Percentiles rank a stretch among this genome's conserved stretches.
phyloP scores from a whole-genome alignment of 805 yeast species.

The Komagataella ulmi region DNA sequence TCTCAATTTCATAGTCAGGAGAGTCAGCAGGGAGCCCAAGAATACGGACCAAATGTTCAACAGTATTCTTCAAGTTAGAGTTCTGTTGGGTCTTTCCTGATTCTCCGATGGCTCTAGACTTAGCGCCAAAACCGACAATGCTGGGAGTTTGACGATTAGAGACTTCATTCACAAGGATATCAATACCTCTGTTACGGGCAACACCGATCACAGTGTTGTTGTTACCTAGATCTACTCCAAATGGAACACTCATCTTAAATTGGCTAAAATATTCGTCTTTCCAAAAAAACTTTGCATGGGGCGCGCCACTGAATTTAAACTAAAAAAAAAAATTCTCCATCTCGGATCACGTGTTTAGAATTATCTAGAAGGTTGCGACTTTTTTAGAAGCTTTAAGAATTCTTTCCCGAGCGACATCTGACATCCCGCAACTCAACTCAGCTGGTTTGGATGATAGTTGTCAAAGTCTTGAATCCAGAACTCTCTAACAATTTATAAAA shows the following conservation, averaged over 20 bases:
- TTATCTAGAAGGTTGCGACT: neutral
- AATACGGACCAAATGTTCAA: constrained; percentile 86
- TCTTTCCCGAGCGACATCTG: neutral
- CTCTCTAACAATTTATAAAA: constrained; percentile 36
- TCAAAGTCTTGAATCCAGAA: constrained; percentile 76
- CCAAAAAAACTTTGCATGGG: neutral
- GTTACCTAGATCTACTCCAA: constrained; percentile 97
- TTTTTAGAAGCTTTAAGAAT: neutral
- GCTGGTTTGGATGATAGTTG: constrained; percentile 27
- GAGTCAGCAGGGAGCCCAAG: constrained; percentile 66
- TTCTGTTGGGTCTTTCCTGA: constrained; percentile 93
- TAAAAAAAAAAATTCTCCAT: neutral
- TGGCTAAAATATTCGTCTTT: neutral
- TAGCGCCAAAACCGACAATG: constrained; percentile 77
- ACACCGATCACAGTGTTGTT: constrained; percentile 87
- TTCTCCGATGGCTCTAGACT: constrained; percentile 91
- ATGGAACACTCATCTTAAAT: constrained; percentile 69
- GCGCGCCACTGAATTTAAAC: neutral
- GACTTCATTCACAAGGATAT: constrained; percentile 95
- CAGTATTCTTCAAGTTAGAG: constrained; percentile 92
- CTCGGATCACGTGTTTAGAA: neutral
- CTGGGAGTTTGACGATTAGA: constrained; percentile 94
- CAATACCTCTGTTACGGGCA: constrained; percentile 98
- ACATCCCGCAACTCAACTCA: neutral
- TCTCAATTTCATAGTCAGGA: constrained; percentile 67